A percentile compares a stretch with the other conserved stretches of the same genome.
Conservation (phyloP, 2,329 filamentous ascomycete genomes). For the Fusarium nygamai region DNA sequence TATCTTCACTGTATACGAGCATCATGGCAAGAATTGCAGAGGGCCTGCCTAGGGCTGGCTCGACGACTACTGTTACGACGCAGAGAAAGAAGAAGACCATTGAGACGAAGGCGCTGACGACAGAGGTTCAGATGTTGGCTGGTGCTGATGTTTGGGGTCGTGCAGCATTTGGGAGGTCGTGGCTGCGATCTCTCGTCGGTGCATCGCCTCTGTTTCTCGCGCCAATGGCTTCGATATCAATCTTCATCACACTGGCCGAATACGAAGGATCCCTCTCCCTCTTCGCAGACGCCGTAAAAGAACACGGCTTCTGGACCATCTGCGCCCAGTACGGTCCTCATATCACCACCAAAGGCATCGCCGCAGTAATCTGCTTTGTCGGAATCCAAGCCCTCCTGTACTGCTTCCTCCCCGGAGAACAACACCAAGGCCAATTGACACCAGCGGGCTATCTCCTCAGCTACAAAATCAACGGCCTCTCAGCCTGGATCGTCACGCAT, state of each 20-base stretch:
- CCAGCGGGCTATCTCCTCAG: slow-evolving; percentile 55
- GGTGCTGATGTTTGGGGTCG: slow-evolving; percentile 38
- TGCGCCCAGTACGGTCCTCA: slow-evolving; percentile 28
- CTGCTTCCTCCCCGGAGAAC: slow-evolving; percentile 16
- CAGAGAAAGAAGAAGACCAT: not conserved
- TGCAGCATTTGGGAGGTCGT: slow-evolving; percentile 36
- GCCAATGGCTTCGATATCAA: slow-evolving; percentile 32
- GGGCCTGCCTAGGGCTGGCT: not conserved
- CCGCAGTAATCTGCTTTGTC: slow-evolving; percentile 20
- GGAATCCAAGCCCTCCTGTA: slow-evolving; percentile 29
- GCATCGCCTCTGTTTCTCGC: slow-evolving; percentile 39
- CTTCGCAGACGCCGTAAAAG: slow-evolving; percentile 5
- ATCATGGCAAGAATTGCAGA: slow-evolving; percentile 4
- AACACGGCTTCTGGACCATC: slow-evolving; percentile 31
- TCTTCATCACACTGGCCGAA: slow-evolving; percentile 38
- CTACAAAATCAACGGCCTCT: slow-evolving; percentile 56
- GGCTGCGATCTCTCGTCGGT: slow-evolving; percentile 36
- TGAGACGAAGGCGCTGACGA: not conserved
- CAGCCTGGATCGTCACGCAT: slow-evolving; percentile 53
- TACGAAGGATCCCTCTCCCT: slow-evolving; percentile 34
- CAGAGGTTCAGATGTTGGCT: not conserved
- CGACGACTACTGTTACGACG: not conserved
- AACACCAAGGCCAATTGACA: slow-evolving; percentile 51
- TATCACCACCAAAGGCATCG: slow-evolving; percentile 21
- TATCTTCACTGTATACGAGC: not conserved